Percentiles rank a stretch among this genome's conserved stretches.
Conservation (phyloP, 768 basidiomycete genomes). For the Pulveroboletus sp. region DNA sequence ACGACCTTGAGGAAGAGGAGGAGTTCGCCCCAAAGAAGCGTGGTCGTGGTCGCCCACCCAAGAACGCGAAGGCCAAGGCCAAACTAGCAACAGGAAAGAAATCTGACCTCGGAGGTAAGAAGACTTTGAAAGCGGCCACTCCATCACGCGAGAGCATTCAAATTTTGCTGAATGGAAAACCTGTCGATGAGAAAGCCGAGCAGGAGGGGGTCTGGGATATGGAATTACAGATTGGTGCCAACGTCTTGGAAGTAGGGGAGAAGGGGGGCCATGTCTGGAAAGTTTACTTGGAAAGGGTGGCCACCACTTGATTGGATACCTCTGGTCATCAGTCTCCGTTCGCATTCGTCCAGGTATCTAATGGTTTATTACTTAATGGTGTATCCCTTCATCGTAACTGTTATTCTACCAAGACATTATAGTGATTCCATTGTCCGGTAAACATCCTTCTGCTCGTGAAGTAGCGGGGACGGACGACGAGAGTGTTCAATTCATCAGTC, state of each 20-base stretch:
- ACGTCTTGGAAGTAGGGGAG: conserved; percentile 69
- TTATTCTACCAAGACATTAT: conserved; percentile 22
- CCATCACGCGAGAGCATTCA: conserved; percentile 46
- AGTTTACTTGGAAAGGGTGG: conserved; percentile 52
- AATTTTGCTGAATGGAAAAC: conserved; percentile 57
- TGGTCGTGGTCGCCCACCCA: conserved; percentile 34
- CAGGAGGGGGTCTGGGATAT: conserved; percentile 57
- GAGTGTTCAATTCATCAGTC: conserved; percentile 13
- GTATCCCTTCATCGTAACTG: conserved; percentile 24
- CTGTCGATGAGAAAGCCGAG: conserved; percentile 43
- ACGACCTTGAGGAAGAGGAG: conserved; percentile 42
- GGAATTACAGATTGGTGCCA: conserved; percentile 52
- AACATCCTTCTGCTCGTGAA: neutral
- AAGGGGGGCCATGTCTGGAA: conserved; percentile 67
- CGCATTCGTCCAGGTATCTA: conserved; percentile 18
- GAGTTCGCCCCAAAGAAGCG: conserved; percentile 38
- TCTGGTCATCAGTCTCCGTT: conserved; percentile 5
- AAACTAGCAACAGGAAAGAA: conserved; percentile 32
- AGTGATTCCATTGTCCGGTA: conserved; percentile 14
- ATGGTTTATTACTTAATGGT: conserved; percentile 30
- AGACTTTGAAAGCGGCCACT: conserved; percentile 38
- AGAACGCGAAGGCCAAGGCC: conserved; percentile 31
- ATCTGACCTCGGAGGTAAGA: conserved; percentile 36
- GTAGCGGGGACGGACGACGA: neutral
- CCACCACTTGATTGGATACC: conserved; percentile 16